Conservation (phyloP, 768 basidiomycete genomes). For the Serendipita sp. region DNA sequence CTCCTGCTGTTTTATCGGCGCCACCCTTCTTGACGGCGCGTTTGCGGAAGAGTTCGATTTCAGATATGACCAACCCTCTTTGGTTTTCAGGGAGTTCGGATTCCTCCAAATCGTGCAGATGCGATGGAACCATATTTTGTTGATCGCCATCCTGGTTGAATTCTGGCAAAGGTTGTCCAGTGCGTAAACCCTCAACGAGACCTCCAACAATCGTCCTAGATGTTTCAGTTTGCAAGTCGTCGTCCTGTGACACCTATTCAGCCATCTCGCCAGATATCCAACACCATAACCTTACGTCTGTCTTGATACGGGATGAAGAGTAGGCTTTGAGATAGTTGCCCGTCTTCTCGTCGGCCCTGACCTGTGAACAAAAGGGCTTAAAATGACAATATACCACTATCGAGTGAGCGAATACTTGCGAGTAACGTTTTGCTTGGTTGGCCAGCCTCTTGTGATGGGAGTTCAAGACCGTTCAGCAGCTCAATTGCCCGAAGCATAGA, state of each 20-base stretch:
- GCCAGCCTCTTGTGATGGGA: constrained; percentile 46
- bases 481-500: constrained; percentile 63
- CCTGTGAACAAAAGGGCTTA: constrained; percentile 26
- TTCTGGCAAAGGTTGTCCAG: constrained; percentile 52
- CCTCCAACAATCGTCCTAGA: constrained; percentile 49
- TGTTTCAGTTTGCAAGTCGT: constrained; percentile 47
- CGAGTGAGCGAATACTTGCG: constrained; percentile 33
- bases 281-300: constrained; percentile 43
- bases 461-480: constrained; percentile 44
- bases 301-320: constrained; percentile 57
- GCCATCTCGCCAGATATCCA: not conserved
- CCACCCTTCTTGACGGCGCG: constrained; percentile 81
- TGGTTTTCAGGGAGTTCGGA: constrained; percentile 90
- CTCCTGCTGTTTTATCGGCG: constrained; percentile 38
- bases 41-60: constrained; percentile 93
- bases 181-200: constrained; percentile 53
- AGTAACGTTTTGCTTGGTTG: constrained; percentile 47
- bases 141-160: constrained; percentile 66
- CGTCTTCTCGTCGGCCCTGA: constrained; percentile 96
- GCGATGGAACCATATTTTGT: constrained; percentile 85
- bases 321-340: constrained; percentile 77
- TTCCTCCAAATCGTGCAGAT: constrained; percentile 90
- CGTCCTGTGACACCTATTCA: constrained; percentile 31
- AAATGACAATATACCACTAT: constrained; percentile 22
- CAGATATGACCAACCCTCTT: constrained; percentile 84